phyloP scores from a whole-genome alignment of 257 asterid genomes.

The Gardenia jasminoides region DNA sequence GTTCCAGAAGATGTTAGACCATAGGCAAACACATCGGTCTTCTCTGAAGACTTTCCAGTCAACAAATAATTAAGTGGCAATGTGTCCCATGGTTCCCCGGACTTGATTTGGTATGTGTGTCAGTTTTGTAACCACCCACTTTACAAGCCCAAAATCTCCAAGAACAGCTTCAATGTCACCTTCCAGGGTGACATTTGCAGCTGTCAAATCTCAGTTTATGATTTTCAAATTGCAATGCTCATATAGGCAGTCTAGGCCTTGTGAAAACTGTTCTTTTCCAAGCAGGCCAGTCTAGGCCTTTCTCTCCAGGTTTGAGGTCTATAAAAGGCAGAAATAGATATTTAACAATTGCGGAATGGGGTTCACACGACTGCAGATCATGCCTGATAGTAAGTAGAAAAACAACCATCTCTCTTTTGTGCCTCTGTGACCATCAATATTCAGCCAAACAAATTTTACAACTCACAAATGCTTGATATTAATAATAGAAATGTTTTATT shows the following conservation, averaged over 20 bases:
- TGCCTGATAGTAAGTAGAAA: too few species aligned
- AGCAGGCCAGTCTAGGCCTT: slow-evolving; percentile 70
- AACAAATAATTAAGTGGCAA: slow-evolving; percentile 87
- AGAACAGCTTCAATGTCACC: slow-evolving; percentile 82
- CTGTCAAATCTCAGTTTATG: slow-evolving; percentile 84
- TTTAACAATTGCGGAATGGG: too few species aligned
- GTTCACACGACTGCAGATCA: too few species aligned
- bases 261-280: slow-evolving; percentile 73
- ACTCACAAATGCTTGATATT: too few species aligned
- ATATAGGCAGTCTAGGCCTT: slow-evolving; percentile 65
- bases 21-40: slow-evolving; percentile 86
- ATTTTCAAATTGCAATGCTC: slow-evolving; percentile 87
- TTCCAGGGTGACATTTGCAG: slow-evolving; percentile 79
- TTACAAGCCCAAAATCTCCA: slow-evolving; percentile 91
- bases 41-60: slow-evolving; percentile 84
- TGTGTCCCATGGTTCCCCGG: slow-evolving; percentile 98
- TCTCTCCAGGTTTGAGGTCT: slow-evolving; percentile 83
- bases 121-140: slow-evolving; percentile 59
- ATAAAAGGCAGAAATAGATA: not conserved
- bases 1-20: slow-evolving; percentile 85
- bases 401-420: too few species aligned
- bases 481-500: too few species aligned
- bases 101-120: slow-evolving; percentile 86
- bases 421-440: too few species aligned
- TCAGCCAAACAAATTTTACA: too few species aligned